Conservation (phyloP, 441 rosid species). For the Arabidopsis lyrata region DNA sequence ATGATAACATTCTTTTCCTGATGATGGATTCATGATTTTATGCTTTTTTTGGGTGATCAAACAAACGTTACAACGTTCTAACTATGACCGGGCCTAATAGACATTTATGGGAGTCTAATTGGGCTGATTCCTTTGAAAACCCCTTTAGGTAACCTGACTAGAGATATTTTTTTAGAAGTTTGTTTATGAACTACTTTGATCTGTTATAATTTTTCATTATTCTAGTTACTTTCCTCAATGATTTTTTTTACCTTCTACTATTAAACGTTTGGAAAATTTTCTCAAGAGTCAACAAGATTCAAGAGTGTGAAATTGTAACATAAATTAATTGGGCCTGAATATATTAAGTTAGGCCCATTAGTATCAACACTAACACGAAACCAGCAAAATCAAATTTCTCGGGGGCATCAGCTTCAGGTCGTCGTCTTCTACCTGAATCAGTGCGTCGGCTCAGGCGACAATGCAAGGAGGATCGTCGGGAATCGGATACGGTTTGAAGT, state of each 20-base stretch:
- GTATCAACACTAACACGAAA: background rate
- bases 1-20: slow-evolving; percentile 23
- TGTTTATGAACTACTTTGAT: background rate
- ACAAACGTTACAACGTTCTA: slow-evolving; percentile 10
- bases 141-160: background rate
- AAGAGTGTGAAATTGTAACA: background rate
- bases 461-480: slow-evolving; percentile 96
- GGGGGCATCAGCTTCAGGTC: background rate
- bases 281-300: too few species aligned
- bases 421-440: slow-evolving; percentile 5
- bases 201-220: background rate
- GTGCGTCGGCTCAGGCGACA: slow-evolving; percentile 40
- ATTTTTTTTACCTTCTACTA: too few species aligned
- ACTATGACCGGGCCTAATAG: background rate
- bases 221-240: background rate
- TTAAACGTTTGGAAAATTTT: too few species aligned
- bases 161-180: background rate
- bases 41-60: slow-evolving; percentile 8
- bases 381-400: background rate
- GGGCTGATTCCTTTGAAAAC: background rate
- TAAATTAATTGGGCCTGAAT: background rate
- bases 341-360: slow-evolving; percentile 28
- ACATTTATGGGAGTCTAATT: background rate
- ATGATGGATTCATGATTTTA: slow-evolving; percentile 18
- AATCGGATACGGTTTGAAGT: slow-evolving; percentile 87